Percentiles rank a stretch among this genome's conserved stretches.
Conservation (phyloP, 108 stramenopile genomes). For the Craspedostauros australis region DNA sequence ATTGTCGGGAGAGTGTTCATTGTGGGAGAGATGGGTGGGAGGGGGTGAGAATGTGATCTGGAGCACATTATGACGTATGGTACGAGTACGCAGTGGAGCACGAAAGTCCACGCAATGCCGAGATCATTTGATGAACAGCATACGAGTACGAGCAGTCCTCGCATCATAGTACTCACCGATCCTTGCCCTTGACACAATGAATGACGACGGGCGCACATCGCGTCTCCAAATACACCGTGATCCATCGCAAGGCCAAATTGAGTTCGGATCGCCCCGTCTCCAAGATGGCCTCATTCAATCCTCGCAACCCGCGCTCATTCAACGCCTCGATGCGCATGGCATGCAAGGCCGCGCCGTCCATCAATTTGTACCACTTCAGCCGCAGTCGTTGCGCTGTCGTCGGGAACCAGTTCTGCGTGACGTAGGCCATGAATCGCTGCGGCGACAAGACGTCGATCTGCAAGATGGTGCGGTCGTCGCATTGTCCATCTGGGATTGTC, state of each 20-base stretch:
- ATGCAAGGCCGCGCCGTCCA: conserved; percentile 18
- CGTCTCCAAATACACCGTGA: conserved; percentile 32
- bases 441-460: conserved; percentile 29
- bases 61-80: not conserved
- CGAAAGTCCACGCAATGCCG: no score
- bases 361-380: not conserved
- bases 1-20: no score
- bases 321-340: conserved; percentile 21
- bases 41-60: no score
- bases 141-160: not conserved
- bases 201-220: conserved; percentile 5
- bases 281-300: conserved; percentile 44
- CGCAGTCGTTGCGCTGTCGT: conserved; percentile 1
- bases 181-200: conserved; percentile 57
- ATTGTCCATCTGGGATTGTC: not conserved
- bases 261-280: conserved; percentile 25
- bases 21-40: no score
- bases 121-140: no score
- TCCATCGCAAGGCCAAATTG: conserved; percentile 13
- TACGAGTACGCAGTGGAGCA: not conserved
- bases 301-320: conserved; percentile 29
- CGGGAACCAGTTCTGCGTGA: conserved; percentile 24
- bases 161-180: conserved; percentile 14
- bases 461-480: not conserved
- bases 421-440: conserved; percentile 6